Base-by-base conservation (phyloP, 805 yeast species). In the Lipomyces sp. region DNA sequence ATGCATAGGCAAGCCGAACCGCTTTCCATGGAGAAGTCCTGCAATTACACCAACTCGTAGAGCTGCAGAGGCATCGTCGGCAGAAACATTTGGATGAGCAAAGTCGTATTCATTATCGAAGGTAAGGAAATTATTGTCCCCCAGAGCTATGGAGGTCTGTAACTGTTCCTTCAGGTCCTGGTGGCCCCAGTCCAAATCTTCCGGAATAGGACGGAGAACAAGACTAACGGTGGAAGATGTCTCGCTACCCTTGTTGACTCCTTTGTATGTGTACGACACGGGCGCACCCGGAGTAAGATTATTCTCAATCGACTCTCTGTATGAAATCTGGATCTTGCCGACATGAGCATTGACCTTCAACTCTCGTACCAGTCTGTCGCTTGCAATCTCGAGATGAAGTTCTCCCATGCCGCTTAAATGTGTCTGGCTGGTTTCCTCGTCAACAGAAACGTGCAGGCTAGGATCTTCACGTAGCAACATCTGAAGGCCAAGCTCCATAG, bases 351-450 rank as follows among this genome's bases (percentile, higher is more conserved):
- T 86, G 2, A 96, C 97, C 75, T 89, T 88, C 83, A 92, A 82
- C 65, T 92, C 97, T 54, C 84, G 85, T n/a, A 90, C 78, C 53
- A 92, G 82, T 63, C 98, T 82, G 73, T 91, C 95, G 58, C 82
- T 83, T 1, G 95, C 90, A 71, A 95, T 92, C 72, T 95, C 98
- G 59, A 95, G 81, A 78, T 95, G 99, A 58, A 95, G 81, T 75
- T 95, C 98, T 53, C 99, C 99, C 98, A 94, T 94, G 39, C 99
- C 99, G 24, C 97, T 87, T 37, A 95, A 78, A 34, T 93, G 84
- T 1, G 93, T 87, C 78, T 95, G 98, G 5, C 95, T 97, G 64
- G 91, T 82, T 72, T 94, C 98, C 66, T 91, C 93, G 76, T 95
- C 82, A 59, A 82, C 83, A 2, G 85, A 78, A 6, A 91, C 83